Base-by-base conservation (phyloP, 495 filamentous ascomycete species). In the Achaetomiella virescens region DNA sequence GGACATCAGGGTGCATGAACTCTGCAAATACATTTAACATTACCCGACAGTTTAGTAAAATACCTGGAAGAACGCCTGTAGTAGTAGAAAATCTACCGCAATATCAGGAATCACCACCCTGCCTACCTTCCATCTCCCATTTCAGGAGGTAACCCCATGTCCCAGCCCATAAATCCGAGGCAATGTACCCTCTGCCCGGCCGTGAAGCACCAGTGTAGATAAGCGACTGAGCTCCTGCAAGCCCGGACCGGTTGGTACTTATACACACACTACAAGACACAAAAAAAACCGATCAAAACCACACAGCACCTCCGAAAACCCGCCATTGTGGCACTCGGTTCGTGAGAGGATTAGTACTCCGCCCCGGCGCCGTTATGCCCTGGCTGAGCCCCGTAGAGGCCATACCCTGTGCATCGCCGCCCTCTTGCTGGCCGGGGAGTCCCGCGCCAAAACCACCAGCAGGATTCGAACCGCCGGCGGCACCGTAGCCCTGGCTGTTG, bases 311-410 rank as follows among this genome's bases (percentile, higher is more conserved):
- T 27, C 15, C 2, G 8, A 3, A 10, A 4, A 33, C n/a, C 37
- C 4, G 37, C 9, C 8, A 40, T 4, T 12, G 37, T 4, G 7
- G 18, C 25, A 21, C 38, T 15, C 35, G 3, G 14, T 20, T 40
- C 52, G 51, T 44, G 47, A 54, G 48, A 33, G 21, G 44, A 41
- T 43, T 64, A 68, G 46, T 72, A 71, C 45, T 72, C 66, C 21
- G 75, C 79, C 31, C 77, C 78, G 9, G 86, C 78, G 25, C 86
- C 86, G 65, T 90, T 90, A 65, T 90, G 87, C 24, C 81, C 76
- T 33, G 82, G 71, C 68, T 88, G 86, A 36, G 81, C 72, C 5
- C 76, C 76, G 69, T 90, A 90, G 18, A 66, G 55, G 40, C 78
- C 68, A 55, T 77, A 76, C 81, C 83, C 61, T 85, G 84, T 35